Evolutionary conservation across 2,329 filamentous ascomycete species (phyloP), one percentile per base, ranked within the genome.

Genomic region (Didymella segeticola): DNA sequence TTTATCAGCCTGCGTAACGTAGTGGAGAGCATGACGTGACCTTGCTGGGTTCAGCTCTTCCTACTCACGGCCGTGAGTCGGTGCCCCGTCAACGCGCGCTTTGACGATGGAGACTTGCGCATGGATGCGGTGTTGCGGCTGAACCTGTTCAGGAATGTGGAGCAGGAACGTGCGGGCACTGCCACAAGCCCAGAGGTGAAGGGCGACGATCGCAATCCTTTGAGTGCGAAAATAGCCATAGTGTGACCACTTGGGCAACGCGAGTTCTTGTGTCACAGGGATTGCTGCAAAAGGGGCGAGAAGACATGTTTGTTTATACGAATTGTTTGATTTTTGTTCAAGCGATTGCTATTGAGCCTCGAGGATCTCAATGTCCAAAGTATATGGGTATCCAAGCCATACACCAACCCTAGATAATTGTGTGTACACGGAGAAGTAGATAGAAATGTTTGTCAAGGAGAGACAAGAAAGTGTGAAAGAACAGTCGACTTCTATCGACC

Each of bases 391-490:
- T 64, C 58, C 57, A 56, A 57, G 29, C 51, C 51, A 54, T 49
- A 49, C 45, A 54, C 51, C 39, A 45, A 49, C 51, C 51, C 45
- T 54, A 54, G 51, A 45, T 54, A 54, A 54, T 39, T 29, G 41
- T 47, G 42, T 70, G 53, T 67, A 72, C 66, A 70, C 49, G 58
- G 64, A 64, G 58, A 50, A 53, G n/a, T n/a, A n/a, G 51, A 56
- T 37, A 45, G 56, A 15, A 51, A 43, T 41, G 25, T 45, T 30
- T 45, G 48, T 46, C 23, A 66, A 65, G 20, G 68, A 73, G 67
- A 46, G 68, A 71, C 68, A 69, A 64, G 61, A 67, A 72, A 48
- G 33, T 53, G 43, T 53, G 41, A 42, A 60, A 20, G 42, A 57
- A 43, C 29, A 43, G 33, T 39, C 51, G 10, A 25, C 38, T 47